phyloP scores from a whole-genome alignment of 306 rosid genomes.

The Comarum palustre region DNA sequence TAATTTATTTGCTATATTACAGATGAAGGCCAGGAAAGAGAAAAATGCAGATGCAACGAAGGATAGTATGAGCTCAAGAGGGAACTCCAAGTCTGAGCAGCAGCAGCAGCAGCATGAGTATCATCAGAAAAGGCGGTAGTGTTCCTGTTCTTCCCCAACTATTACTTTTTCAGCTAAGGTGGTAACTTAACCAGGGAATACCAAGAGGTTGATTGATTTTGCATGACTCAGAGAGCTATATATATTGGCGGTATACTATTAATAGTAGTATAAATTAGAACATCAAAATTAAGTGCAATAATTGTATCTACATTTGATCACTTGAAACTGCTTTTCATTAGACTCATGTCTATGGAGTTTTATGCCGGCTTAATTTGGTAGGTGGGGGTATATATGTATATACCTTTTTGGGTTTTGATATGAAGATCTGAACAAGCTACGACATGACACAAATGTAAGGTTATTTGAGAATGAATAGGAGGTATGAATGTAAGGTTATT shows the following conservation, averaged over 20 bases:
- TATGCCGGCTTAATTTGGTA: not conserved
- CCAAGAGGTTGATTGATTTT: not conserved
- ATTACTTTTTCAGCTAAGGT: not conserved
- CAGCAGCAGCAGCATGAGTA: not conserved
- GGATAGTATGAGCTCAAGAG: not conserved
- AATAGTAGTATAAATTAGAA: not conserved
- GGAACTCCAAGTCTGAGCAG: not conserved
- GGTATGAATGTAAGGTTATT: no score
- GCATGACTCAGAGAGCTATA: not conserved
- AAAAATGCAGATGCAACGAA: not conserved
- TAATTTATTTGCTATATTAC: not conserved
- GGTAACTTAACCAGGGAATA: not conserved
- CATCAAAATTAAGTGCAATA: not conserved
- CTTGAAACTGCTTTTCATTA: not conserved
- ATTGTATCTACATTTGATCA: slow-evolving; percentile 8
- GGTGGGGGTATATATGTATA: slow-evolving; percentile 5
- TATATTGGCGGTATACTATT: not conserved
- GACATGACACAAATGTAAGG: not conserved
- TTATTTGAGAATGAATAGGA: not conserved
- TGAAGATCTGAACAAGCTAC: not conserved
- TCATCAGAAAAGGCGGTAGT: not conserved
- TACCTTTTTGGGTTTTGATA: not conserved
- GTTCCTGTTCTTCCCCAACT: slow-evolving; percentile 9
- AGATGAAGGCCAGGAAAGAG: not conserved
- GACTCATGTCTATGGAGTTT: not conserved